Evolutionary conservation across 805 yeast species (phyloP).

Genomic region (Wickerhamiella slavikovae): DNA sequence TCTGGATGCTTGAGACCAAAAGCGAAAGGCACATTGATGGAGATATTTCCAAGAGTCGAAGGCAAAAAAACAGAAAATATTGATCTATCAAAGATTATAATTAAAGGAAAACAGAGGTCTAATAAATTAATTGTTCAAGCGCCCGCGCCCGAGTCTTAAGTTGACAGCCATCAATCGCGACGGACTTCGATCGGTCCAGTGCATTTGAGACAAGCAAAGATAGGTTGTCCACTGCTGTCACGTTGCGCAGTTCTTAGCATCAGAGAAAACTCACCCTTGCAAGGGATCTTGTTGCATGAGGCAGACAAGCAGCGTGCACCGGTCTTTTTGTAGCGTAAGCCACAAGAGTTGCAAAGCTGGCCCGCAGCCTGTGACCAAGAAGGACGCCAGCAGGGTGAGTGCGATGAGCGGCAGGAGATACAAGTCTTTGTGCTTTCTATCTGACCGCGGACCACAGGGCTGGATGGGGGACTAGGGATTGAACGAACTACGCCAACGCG

Average conservation of each 20-base stretch:
- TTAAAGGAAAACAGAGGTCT: too few species aligned
- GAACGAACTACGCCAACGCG: too few species aligned
- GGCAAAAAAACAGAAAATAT: too few species aligned
- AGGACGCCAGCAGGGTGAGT: conserved; percentile 97
- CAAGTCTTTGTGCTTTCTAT: conserved; percentile 21
- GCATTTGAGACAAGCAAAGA: conserved; percentile 33
- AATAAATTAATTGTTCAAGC: too few species aligned
- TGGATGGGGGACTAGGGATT: too few species aligned
- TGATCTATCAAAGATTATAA: too few species aligned
- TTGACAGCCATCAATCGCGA: too few species aligned
- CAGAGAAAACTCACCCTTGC: conserved; percentile 84
- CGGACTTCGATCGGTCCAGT: conserved; percentile 29
- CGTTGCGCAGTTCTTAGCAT: conserved; percentile 41
- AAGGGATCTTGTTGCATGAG: conserved; percentile 72
- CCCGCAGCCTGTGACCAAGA: conserved; percentile 83
- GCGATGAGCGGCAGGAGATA: conserved; percentile 75
- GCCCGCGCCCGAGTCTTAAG: too few species aligned
- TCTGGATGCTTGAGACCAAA: too few species aligned
- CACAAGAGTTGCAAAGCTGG: conserved; percentile 94
- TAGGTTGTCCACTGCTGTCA: conserved; percentile 24
- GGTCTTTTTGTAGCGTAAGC: conserved; percentile 82
- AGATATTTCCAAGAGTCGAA: too few species aligned
- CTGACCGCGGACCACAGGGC: conserved; percentile 1
- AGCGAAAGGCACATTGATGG: too few species aligned
- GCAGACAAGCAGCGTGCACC: conserved; percentile 70